phyloP scores from a whole-genome alignment of 1,139 yeast species.

The Scheffersomyces illinoinensis region DNA sequence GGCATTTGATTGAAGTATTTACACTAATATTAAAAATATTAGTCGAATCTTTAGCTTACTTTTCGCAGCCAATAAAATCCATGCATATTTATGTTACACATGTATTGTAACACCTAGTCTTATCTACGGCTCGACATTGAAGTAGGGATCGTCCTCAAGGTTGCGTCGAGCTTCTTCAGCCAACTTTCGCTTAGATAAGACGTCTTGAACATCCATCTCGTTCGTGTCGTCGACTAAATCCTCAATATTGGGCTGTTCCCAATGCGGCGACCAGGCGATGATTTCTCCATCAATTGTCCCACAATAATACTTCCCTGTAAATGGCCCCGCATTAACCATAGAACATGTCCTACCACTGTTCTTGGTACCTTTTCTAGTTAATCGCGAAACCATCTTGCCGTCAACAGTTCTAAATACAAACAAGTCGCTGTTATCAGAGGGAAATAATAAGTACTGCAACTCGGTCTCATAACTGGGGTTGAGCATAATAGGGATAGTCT shows the following conservation, averaged over 20 bases:
- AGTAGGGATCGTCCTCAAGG: not conserved
- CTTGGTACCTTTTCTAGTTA: slow-evolving; percentile 39
- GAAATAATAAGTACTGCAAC: slow-evolving; percentile 61
- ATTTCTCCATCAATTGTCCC: slow-evolving; percentile 65
- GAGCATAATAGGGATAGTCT: slow-evolving; percentile 45
- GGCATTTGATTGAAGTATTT: not conserved
- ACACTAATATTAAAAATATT: too few species aligned
- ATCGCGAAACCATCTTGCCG: slow-evolving; percentile 61
- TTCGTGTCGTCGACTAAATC: slow-evolving; percentile 4
- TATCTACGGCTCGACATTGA: not conserved
- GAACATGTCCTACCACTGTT: slow-evolving; percentile 47
- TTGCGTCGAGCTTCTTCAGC: not conserved
- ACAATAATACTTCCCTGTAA: slow-evolving; percentile 44
- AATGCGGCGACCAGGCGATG: slow-evolving; percentile 48
- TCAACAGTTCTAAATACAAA: slow-evolving; percentile 61
- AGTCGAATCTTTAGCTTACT: not conserved
- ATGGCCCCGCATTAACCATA: slow-evolving; percentile 49
- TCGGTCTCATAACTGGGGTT: slow-evolving; percentile 50
- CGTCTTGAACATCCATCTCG: not conserved
- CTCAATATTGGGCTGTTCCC: slow-evolving; percentile 17
- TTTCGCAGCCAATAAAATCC: not conserved
- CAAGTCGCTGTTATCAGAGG: slow-evolving; percentile 80
- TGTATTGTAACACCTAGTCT: not conserved
- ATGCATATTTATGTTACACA: not conserved
- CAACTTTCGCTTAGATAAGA: not conserved